Conservation (phyloP, 305 asterid genomes). For the Fraxinus nigra region DNA sequence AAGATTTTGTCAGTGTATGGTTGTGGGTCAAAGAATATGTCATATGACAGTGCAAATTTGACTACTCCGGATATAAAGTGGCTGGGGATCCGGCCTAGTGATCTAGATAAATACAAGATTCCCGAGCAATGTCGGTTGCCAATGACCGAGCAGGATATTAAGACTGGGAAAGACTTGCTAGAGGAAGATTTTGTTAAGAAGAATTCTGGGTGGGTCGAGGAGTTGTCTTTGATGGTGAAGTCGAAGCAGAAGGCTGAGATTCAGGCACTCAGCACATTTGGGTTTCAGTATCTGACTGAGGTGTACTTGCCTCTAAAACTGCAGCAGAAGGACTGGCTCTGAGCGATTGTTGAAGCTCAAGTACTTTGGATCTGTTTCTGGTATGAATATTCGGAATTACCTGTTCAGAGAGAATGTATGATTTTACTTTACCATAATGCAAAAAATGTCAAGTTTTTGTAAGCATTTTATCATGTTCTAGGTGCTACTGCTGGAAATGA, state of each 20-base stretch:
- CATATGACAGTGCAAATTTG: slow-evolving; percentile 81
- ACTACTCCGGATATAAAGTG: slow-evolving; percentile 86
- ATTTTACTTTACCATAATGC: not conserved
- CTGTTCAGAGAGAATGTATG: not conserved
- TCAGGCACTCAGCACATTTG: slow-evolving; percentile 91
- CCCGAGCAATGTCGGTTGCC: slow-evolving; percentile 86
- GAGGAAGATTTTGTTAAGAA: slow-evolving; percentile 96
- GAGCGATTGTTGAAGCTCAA: slow-evolving; percentile 19
- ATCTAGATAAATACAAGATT: slow-evolving; percentile 79
- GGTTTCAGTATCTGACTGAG: slow-evolving; percentile 86
- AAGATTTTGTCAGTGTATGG: slow-evolving; percentile 81
- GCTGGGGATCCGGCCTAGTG: slow-evolving; percentile 86
- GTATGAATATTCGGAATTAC: not conserved
- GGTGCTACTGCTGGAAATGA: not conserved
- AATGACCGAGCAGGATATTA: slow-evolving; percentile 86
- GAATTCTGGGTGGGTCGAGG: slow-evolving; percentile 93
- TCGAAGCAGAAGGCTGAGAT: slow-evolving; percentile 91
- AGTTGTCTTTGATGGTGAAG: slow-evolving; percentile 84
- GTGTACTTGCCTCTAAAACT: slow-evolving; percentile 85
- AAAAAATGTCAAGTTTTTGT: not conserved
- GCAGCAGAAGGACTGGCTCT: slow-evolving; percentile 91
- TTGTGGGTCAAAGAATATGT: slow-evolving; percentile 92
- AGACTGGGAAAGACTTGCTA: slow-evolving; percentile 83
- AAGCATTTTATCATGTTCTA: not conserved
- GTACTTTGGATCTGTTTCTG: not conserved